Conservation (phyloP, 768 basidiomycete genomes). For the Arthromyces matolae region DNA sequence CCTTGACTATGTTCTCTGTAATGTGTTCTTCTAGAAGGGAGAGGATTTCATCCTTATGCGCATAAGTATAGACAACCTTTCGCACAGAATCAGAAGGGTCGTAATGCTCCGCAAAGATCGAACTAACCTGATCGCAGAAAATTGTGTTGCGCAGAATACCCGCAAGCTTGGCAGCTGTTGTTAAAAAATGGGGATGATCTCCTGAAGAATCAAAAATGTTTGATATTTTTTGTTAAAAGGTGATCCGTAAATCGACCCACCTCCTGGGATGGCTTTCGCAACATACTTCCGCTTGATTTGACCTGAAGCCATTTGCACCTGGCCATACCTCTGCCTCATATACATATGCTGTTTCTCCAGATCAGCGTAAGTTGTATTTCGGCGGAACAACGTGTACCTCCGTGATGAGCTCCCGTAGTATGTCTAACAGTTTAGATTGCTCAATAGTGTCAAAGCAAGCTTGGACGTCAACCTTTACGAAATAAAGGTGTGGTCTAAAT, state of each 20-base stretch:
- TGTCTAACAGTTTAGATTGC: conserved; percentile 77
- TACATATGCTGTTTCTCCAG: conserved; percentile 58
- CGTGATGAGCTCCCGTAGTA: conserved; percentile 69
- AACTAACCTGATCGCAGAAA: conserved; percentile 76
- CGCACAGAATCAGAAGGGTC: not conserved
- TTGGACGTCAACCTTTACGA: conserved; percentile 95
- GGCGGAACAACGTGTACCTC: conserved; percentile 42
- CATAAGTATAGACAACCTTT: conserved; percentile 45
- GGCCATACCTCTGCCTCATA: conserved; percentile 65
- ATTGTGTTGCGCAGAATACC: conserved; percentile 66
- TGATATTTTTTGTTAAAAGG: not conserved
- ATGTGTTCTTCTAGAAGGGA: conserved; percentile 86
- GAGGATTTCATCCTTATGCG: conserved; percentile 58
- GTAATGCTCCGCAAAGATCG: not conserved
- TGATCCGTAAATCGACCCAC: conserved; percentile 29
- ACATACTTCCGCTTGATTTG: conserved; percentile 54
- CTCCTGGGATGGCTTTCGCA: conserved; percentile 64
- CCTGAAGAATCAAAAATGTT: conserved; percentile 38
- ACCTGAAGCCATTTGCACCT: conserved; percentile 54
- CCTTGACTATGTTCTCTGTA: conserved; percentile 89
- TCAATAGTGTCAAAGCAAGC: conserved; percentile 97
- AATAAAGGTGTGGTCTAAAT: conserved; percentile 85
- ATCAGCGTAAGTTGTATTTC: not conserved
- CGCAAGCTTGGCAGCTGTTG: conserved; percentile 67
- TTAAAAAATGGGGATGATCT: conserved; percentile 71